These are phyloP conservation scores for Dipodascus geniculatus DNA, from an alignment of 805 yeast genomes.

Conservation along the genomic window DNA sequence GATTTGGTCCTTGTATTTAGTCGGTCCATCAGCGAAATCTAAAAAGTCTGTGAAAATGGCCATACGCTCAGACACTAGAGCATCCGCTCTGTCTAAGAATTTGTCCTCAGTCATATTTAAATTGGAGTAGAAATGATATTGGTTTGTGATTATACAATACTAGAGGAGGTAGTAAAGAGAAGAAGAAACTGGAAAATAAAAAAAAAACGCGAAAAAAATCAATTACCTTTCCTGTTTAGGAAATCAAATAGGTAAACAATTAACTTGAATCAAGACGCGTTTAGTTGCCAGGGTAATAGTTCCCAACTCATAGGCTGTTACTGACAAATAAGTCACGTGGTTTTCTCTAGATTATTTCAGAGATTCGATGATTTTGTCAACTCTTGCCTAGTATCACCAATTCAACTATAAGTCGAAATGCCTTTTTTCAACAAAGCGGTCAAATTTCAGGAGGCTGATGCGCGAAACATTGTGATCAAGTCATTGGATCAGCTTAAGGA, in stretches of 20 bases:
- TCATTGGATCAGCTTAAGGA: slow-evolving; percentile 2
- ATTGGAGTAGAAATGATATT: not conserved
- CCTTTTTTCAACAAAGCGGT: slow-evolving; percentile 3
- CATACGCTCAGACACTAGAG: slow-evolving; percentile 63
- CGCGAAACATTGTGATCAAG: slow-evolving; percentile 1
- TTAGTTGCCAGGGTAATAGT: not conserved
- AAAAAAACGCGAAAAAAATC: slow-evolving; percentile 1
- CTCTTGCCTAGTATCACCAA: too few species aligned
- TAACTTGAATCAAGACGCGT: not conserved
- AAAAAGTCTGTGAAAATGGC: slow-evolving; percentile 83
- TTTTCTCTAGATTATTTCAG: too few species aligned
- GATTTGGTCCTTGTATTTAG: slow-evolving; percentile 59
- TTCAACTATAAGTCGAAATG: too few species aligned
- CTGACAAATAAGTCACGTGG: not conserved
- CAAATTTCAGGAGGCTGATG: slow-evolving; percentile 7
- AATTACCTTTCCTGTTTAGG: slow-evolving; percentile 7
- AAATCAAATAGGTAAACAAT: slow-evolving; percentile 1
- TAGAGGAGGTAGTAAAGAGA: not conserved
- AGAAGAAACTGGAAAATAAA: not conserved
- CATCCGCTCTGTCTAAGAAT: slow-evolving; percentile 13
- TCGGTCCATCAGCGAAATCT: slow-evolving; percentile 40
- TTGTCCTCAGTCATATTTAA: not conserved
- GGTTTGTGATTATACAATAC: not conserved
- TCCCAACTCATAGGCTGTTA: too few species aligned
- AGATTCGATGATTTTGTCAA: too few species aligned